Conservation (phyloP, 768 basidiomycete species). For the Hericium coralloides region DNA sequence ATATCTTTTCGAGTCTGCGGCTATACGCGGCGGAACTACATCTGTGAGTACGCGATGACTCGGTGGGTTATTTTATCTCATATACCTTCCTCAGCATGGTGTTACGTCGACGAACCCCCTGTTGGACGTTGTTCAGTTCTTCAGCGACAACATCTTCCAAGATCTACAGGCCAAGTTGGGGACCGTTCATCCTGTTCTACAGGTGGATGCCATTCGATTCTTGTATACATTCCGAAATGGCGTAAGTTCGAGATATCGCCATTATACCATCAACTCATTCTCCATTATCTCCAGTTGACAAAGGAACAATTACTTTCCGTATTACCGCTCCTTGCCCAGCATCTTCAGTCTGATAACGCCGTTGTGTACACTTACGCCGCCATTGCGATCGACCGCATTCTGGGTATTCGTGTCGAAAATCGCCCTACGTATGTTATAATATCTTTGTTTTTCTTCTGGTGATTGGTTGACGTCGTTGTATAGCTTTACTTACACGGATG, state of each 20-base stretch:
- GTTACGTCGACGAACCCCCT: slow-evolving; percentile 90
- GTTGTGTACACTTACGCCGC: slow-evolving; percentile 96
- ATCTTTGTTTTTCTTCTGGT: neutral
- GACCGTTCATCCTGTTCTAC: slow-evolving; percentile 78
- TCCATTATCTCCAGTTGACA: slow-evolving; percentile 48
- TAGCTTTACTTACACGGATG: slow-evolving; percentile 84
- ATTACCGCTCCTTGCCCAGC: slow-evolving; percentile 75
- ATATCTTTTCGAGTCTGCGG: slow-evolving; percentile 89
- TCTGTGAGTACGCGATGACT: slow-evolving; percentile 41
- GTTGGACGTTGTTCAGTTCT: slow-evolving; percentile 93
- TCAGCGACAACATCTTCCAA: slow-evolving; percentile 82
- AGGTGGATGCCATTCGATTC: slow-evolving; percentile 95
- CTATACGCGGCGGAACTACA: slow-evolving; percentile 78
- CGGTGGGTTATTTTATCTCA: neutral
- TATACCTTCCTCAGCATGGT: slow-evolving; percentile 49
- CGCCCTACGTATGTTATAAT: slow-evolving; percentile 22
- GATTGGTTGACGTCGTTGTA: neutral
- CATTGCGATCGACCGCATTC: slow-evolving; percentile 92
- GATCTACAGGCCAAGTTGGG: slow-evolving; percentile 70
- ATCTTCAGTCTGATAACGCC: slow-evolving; percentile 77
- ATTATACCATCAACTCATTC: neutral
- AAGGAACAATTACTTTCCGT: slow-evolving; percentile 92
- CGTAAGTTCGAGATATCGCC: slow-evolving; percentile 32
- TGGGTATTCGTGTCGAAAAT: slow-evolving; percentile 79
- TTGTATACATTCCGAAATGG: slow-evolving; percentile 94